These are phyloP conservation scores for Pseudevernia furfuracea DNA, from an alignment of 495 filamentous ascomycete species.

Conservation along the genomic window DNA sequence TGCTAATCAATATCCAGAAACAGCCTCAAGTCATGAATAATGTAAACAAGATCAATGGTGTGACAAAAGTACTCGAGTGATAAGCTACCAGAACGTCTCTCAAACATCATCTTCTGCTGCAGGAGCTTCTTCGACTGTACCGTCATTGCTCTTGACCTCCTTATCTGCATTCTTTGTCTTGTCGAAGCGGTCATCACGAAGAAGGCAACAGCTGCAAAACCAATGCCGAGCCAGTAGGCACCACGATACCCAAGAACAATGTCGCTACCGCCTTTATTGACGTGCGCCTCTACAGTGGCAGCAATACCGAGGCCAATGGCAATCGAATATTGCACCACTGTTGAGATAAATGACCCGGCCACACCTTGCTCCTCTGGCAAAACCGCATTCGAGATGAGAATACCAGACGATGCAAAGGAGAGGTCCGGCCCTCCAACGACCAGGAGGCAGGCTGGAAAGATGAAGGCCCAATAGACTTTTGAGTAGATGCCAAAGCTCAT, in stretches of 20 bases:
- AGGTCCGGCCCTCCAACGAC: slow-evolving; percentile 59
- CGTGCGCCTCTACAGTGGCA: slow-evolving; percentile 48
- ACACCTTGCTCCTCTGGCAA: slow-evolving; percentile 55
- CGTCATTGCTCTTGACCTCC: background rate
- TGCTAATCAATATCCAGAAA: too few relatives aligned
- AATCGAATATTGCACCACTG: slow-evolving; percentile 54
- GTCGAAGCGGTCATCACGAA: slow-evolving; percentile 26
- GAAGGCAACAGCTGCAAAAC: slow-evolving; percentile 25
- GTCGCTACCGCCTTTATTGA: slow-evolving; percentile 39
- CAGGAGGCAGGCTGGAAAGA: slow-evolving; percentile 49
- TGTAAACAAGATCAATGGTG: too few relatives aligned
- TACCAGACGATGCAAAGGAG: slow-evolving; percentile 49
- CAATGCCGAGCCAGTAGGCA: slow-evolving; percentile 40
- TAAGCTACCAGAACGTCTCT: background rate
- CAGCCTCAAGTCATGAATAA: too few relatives aligned
- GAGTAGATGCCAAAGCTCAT: slow-evolving; percentile 38
- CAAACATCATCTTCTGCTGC: background rate
- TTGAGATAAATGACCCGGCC: slow-evolving; percentile 51
- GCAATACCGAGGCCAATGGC: slow-evolving; percentile 54
- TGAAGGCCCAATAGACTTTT: slow-evolving; percentile 52
- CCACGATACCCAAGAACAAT: slow-evolving; percentile 47
- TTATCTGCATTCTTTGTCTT: background rate
- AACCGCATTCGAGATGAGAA: slow-evolving; percentile 53
- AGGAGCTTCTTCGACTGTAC: background rate
- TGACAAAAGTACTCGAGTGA: too few relatives aligned